phyloP scores from a whole-genome alignment of 139 green algal genomes.

The Coelastrella sp. region DNA sequence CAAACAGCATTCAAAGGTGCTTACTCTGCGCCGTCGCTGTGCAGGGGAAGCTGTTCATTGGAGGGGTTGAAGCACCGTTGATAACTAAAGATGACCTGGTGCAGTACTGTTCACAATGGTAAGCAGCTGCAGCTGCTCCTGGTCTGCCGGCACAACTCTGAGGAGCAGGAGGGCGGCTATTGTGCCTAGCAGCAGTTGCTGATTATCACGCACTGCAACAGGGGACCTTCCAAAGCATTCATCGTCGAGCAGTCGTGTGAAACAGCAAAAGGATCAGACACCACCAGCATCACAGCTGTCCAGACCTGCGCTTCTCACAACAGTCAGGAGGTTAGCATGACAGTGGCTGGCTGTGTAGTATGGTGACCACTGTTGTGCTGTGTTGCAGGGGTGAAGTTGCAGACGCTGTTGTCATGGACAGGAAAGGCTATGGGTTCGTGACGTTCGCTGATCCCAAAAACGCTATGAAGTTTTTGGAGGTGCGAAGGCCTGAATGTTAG shows the following conservation, averaged over 20 bases:
- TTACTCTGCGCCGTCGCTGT: no score
- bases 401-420: conserved; percentile 75
- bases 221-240: no score
- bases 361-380: no score
- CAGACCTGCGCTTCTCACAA: no score
- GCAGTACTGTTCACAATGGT: conserved; percentile 76
- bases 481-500: conserved; percentile 3
- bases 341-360: no score
- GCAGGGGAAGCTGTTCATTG: conserved; percentile 80
- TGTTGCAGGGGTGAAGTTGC: conserved; percentile 60
- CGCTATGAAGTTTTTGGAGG: conserved; percentile 78
- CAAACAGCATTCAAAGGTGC: no score
- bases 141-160: not conserved
- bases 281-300: no score
- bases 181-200: not conserved
- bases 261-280: no score
- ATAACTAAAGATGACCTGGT: conserved; percentile 65
- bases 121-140: not conserved
- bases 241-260: no score
- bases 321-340: no score
- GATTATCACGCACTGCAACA: no score
- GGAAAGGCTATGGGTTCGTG: conserved; percentile 80
- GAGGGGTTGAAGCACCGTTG: conserved; percentile 65
- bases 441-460: conserved; percentile 65
- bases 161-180: not conserved